Conservation (phyloP, 495 filamentous ascomycete species). For the Aspergillus hancockii region DNA sequence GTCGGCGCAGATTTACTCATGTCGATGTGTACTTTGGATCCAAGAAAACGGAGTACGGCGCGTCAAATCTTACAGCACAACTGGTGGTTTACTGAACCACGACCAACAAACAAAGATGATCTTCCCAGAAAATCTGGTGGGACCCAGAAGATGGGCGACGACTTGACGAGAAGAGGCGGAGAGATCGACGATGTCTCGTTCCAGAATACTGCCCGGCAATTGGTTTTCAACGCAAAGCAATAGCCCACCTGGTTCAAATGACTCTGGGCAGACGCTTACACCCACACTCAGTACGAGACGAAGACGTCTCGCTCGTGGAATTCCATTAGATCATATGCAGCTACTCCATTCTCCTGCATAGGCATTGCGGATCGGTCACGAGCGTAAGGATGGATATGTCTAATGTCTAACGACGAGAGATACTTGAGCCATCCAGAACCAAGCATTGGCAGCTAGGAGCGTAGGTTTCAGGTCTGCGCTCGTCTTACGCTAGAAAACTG, state of each 20-base stretch:
- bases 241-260: constrained; percentile 30
- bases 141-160: constrained; percentile 74
- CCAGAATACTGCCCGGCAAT: constrained; percentile 78
- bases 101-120: constrained; percentile 79
- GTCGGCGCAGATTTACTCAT: constrained; percentile 86
- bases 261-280: not conserved
- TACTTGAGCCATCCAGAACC: no score
- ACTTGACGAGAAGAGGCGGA: constrained; percentile 79
- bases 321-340: not conserved
- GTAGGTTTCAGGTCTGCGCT: no score
- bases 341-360: not conserved
- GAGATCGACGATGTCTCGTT: constrained; percentile 64
- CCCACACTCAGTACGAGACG: not conserved
- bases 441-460: no score
- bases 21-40: constrained; percentile 83
- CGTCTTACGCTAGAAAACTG: no score
- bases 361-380: not conserved
- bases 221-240: constrained; percentile 72
- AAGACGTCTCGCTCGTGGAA: not conserved
- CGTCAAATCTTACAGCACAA: constrained; percentile 73
- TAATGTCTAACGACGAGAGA: not conserved
- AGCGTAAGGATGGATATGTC: not conserved
- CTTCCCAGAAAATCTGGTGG: constrained; percentile 73
- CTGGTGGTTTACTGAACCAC: constrained; percentile 85
- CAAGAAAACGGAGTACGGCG: constrained; percentile 75